Percentiles rank a stretch among this genome's conserved stretches.
These are phyloP conservation scores for Cladophialophora immunda DNA, from an alignment of 2,329 filamentous ascomycete genomes.

Conservation along the genomic window DNA sequence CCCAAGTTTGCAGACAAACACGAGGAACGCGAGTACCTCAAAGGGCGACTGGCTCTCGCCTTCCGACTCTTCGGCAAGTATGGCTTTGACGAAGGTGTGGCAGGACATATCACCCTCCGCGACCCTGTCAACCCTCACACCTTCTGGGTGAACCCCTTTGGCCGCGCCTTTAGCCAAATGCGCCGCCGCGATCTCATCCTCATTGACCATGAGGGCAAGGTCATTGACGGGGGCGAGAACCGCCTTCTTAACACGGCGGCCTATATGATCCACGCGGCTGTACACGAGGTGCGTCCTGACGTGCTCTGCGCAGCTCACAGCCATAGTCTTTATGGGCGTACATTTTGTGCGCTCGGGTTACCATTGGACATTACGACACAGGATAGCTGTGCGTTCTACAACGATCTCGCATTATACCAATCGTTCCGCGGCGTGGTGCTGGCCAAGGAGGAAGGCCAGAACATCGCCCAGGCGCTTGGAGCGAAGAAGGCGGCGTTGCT, in stretches of 20 bases:
- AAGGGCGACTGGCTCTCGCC: slow-evolving; percentile 61
- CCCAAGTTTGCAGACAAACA: slow-evolving; percentile 39
- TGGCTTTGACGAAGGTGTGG: slow-evolving; percentile 68
- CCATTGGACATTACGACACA: slow-evolving; percentile 67
- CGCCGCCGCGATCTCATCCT: slow-evolving; percentile 52
- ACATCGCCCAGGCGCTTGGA: slow-evolving; percentile 50
- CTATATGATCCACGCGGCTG: slow-evolving; percentile 68
- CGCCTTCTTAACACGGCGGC: slow-evolving; percentile 55
- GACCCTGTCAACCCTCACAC: slow-evolving; percentile 62
- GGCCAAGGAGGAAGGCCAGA: slow-evolving; percentile 49
- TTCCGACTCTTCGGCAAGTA: slow-evolving; percentile 67
- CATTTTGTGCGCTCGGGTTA: slow-evolving; percentile 69
- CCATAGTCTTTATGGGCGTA: slow-evolving; percentile 67
- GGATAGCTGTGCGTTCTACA: slow-evolving; percentile 63
- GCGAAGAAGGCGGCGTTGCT: slow-evolving; percentile 52
- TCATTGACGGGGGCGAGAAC: slow-evolving; percentile 51
- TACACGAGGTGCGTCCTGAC: slow-evolving; percentile 67
- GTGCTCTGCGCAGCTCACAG: slow-evolving; percentile 67
- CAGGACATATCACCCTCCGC: slow-evolving; percentile 64
- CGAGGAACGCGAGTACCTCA: slow-evolving; percentile 48
- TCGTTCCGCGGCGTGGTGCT: slow-evolving; percentile 51
- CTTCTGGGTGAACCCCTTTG: slow-evolving; percentile 56
- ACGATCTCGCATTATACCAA: slow-evolving; percentile 49
- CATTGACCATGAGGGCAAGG: slow-evolving; percentile 50
- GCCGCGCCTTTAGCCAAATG: slow-evolving; percentile 42